phyloP scores from a whole-genome alignment of 1,139 yeast genomes.

The Geotrichum histeridarum region DNA sequence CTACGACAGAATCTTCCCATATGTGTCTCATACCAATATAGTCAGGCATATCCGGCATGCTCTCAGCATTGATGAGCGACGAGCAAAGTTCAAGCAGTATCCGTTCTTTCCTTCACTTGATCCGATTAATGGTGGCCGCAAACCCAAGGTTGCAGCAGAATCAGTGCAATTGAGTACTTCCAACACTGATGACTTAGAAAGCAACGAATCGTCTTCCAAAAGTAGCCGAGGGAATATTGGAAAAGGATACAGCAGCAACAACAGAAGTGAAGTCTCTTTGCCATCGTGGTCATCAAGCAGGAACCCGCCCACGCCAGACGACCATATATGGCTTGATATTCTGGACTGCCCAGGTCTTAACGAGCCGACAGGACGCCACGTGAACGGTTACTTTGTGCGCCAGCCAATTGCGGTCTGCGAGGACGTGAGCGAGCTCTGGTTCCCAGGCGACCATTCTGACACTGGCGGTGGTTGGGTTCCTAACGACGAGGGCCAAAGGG shows the following conservation, averaged over 20 bases:
- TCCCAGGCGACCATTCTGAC: slow-evolving; percentile 64
- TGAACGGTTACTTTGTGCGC: slow-evolving; percentile 5
- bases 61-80: slow-evolving; percentile 57
- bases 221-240: background rate
- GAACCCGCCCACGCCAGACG: background rate
- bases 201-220: background rate
- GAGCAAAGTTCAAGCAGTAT: slow-evolving; percentile 57
- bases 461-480: slow-evolving; percentile 60
- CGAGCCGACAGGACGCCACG: slow-evolving; percentile 7
- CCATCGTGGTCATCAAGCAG: slow-evolving; percentile 7
- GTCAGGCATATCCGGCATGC: slow-evolving; percentile 62
- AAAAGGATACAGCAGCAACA: background rate
- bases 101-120: slow-evolving; percentile 30
- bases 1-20: slow-evolving; percentile 55
- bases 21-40: slow-evolving; percentile 45
- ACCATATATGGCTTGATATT: slow-evolving; percentile 3
- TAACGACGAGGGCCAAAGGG: slow-evolving; percentile 40
- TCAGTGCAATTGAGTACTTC: background rate
- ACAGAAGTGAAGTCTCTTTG: background rate
- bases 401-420: slow-evolving; percentile 11
- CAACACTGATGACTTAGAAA: background rate
- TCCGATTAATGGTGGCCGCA: background rate
- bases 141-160: background rate
- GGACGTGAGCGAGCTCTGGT: slow-evolving; percentile 54
- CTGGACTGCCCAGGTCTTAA: slow-evolving; percentile 9